phyloP scores from a whole-genome alignment of 176 grass and related monocot genomes.

The Neostapfia colusana region DNA sequence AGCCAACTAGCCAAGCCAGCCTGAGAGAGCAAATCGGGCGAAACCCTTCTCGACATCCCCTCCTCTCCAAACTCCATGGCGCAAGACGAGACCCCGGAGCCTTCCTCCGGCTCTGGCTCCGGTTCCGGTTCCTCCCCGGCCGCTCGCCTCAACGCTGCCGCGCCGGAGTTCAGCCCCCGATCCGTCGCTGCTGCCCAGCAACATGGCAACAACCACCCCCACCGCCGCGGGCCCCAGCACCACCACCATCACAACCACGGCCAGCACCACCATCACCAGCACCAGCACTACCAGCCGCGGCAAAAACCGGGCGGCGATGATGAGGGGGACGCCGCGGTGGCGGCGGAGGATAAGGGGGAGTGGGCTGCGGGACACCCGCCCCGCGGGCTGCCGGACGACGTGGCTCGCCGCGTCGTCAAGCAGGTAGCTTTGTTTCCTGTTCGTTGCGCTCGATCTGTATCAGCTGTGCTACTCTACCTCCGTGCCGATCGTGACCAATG shows the following conservation, averaged over 20 bases:
- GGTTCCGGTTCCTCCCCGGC: constrained; percentile 31
- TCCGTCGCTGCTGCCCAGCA: constrained; percentile 24
- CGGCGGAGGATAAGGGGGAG: constrained; percentile 23
- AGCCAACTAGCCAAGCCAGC: too few relatives aligned
- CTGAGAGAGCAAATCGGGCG: constrained; percentile 12
- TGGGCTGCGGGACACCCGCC: constrained; percentile 26
- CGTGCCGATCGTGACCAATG: background rate
- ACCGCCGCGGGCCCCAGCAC: constrained; percentile 39
- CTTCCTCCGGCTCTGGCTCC: constrained; percentile 22
- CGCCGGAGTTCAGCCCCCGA: constrained; percentile 88
- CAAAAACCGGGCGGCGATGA: constrained; percentile 50
- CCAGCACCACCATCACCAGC: too few relatives aligned
- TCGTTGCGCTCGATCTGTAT: constrained; percentile 8
- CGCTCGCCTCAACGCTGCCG: constrained; percentile 73
- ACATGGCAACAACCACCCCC: constrained; percentile 32
- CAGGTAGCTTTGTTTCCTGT: constrained; percentile 51
- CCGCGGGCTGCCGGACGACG: constrained; percentile 48
- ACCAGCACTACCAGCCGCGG: constrained; percentile 16
- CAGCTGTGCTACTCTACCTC: background rate
- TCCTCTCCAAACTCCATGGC: constrained; percentile 53
- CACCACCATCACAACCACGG: constrained; percentile 24
- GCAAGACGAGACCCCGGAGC: constrained; percentile 56
- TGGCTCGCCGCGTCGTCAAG: constrained; percentile 71
- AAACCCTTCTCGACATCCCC: constrained; percentile 37
- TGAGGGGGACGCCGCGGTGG: constrained; percentile 52